Evolutionary conservation across 2,329 filamentous ascomycete genomes (phyloP).

Genomic region (Didymella pomorum): DNA sequence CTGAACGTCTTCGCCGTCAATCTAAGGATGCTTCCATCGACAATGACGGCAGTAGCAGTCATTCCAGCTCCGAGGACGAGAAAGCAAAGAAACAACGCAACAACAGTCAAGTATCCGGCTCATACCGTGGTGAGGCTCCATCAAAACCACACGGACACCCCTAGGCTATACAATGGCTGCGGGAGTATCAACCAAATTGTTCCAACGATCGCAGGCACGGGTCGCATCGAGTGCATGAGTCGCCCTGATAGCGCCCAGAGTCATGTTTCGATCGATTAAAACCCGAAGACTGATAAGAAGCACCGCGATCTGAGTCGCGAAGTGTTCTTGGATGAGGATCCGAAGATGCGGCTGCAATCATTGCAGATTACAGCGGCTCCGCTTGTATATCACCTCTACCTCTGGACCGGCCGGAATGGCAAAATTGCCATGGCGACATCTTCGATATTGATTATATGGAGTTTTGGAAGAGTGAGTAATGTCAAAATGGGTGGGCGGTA

Average conservation of each 20-base stretch:
- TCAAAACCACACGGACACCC: slow-evolving; percentile 41
- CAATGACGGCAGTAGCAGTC: slow-evolving; percentile 52
- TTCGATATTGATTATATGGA: slow-evolving; percentile 7
- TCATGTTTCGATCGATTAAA: neutral
- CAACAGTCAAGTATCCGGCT: slow-evolving; percentile 15
- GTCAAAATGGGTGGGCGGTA: slow-evolving; percentile 14
- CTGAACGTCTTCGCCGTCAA: slow-evolving; percentile 57
- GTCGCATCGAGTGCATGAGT: neutral
- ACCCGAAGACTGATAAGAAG: neutral
- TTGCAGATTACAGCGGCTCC: neutral
- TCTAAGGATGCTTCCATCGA: slow-evolving; percentile 54
- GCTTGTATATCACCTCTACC: neutral
- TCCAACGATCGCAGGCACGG: neutral
- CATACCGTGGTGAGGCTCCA: slow-evolving; percentile 25
- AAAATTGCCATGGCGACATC: neutral
- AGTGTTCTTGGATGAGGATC: neutral
- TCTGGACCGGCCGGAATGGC: neutral
- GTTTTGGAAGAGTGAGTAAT: slow-evolving; percentile 12
- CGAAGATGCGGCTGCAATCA: neutral
- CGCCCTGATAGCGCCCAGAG: neutral
- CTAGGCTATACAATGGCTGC: slow-evolving; percentile 20
- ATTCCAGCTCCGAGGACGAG: slow-evolving; percentile 46
- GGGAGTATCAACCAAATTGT: slow-evolving; percentile 6
- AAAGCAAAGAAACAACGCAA: slow-evolving; percentile 31
- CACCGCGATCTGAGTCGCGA: neutral